These are phyloP conservation scores for Boletus edulis DNA, from an alignment of 768 basidiomycete genomes.

Conservation along the genomic window DNA sequence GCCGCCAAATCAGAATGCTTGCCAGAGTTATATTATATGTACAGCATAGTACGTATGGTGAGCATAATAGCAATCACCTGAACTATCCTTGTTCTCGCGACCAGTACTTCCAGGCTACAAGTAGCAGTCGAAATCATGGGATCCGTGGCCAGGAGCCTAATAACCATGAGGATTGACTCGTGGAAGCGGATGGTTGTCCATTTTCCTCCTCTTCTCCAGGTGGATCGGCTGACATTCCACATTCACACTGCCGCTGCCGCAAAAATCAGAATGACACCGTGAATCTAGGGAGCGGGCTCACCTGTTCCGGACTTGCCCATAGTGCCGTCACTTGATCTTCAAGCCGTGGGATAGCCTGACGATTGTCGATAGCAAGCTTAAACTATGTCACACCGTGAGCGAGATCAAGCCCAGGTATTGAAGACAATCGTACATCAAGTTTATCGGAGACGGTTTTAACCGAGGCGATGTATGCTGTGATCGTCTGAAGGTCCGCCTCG, in stretches of 20 bases:
- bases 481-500: constrained; percentile 5
- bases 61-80: background rate
- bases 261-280: background rate
- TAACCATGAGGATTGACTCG: background rate
- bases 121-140: background rate
- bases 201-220: background rate
- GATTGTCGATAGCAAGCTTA: constrained; percentile 11
- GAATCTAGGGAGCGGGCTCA: background rate
- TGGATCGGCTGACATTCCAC: background rate
- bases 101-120: background rate
- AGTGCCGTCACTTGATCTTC: constrained; percentile 7
- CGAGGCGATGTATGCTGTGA: constrained; percentile 8
- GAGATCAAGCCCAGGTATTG: no score
- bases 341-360: constrained; percentile 5
- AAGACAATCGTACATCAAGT: constrained; percentile 1
- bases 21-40: no score
- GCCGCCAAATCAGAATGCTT: no score
- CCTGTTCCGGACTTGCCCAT: background rate
- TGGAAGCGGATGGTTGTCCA: background rate
- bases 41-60: background rate
- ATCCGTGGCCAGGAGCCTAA: no score
- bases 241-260: constrained; percentile 10
- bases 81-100: background rate
- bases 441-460: constrained; percentile 7
- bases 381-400: constrained; percentile 4